phyloP scores from a whole-genome alignment of 352 stramenopile genomes.

The Globisporangium iwayamae region DNA sequence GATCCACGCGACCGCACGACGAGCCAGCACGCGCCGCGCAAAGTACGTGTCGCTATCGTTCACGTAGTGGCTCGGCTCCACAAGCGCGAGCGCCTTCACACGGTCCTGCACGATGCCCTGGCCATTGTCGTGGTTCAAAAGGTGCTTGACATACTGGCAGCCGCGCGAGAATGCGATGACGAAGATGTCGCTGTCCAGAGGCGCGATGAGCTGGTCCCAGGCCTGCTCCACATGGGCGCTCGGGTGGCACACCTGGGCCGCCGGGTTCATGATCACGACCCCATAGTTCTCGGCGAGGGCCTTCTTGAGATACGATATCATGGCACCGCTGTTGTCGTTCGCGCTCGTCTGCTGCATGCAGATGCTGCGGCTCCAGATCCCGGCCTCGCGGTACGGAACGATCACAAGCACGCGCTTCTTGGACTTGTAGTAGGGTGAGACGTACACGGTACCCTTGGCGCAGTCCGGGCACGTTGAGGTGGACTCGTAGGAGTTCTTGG shows the following conservation, averaged over 20 bases:
- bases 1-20: slow-evolving; percentile 71
- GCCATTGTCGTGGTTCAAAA: slow-evolving; percentile 77
- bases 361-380: slow-evolving; percentile 85
- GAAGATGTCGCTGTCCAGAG: slow-evolving; percentile 64
- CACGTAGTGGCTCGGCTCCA: slow-evolving; percentile 83
- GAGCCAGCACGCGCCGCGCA: slow-evolving; percentile 57
- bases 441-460: slow-evolving; percentile 64
- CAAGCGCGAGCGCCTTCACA: slow-evolving; percentile 72
- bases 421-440: slow-evolving; percentile 52
- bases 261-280: slow-evolving; percentile 80
- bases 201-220: slow-evolving; percentile 76
- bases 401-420: slow-evolving; percentile 77
- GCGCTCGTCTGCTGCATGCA: slow-evolving; percentile 66
- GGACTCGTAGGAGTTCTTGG: slow-evolving; percentile 24
- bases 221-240: slow-evolving; percentile 69
- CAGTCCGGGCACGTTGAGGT: slow-evolving; percentile 45
- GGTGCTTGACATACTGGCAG: slow-evolving; percentile 74
- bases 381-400: slow-evolving; percentile 78
- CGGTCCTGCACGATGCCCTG: slow-evolving; percentile 77
- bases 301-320: slow-evolving; percentile 80
- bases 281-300: slow-evolving; percentile 79
- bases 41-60: slow-evolving; percentile 75
- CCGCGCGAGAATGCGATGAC: slow-evolving; percentile 77
- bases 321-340: slow-evolving; percentile 62
- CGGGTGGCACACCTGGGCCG: slow-evolving; percentile 70